Percentiles rank a stretch among this genome's conserved stretches.
Conservation (phyloP, 257 asterid species). For the Jacaranda mimosifolia region DNA sequence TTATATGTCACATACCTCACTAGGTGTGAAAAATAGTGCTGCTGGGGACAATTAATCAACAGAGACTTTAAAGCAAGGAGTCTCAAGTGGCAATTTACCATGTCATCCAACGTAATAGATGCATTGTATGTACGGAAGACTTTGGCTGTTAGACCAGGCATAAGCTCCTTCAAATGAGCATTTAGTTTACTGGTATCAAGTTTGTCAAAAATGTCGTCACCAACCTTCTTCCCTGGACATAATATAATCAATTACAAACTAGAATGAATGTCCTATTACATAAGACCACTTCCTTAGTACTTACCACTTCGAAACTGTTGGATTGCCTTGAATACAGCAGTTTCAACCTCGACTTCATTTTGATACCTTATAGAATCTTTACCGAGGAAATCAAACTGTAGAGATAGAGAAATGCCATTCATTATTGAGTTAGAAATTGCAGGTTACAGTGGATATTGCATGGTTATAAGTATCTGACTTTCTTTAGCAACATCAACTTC, state of each 20-base stretch:
- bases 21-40: neutral
- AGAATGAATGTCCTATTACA: constrained; percentile 13
- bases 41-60: neutral
- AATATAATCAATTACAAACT: constrained; percentile 20
- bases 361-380: constrained; percentile 97
- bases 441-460: neutral
- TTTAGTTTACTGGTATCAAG: constrained; percentile 96
- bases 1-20: constrained; percentile 1
- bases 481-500: constrained; percentile 28
- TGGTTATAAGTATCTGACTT: neutral
- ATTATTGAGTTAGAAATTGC: constrained; percentile 13
- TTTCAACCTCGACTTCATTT: constrained; percentile 79
- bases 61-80: constrained; percentile 23
- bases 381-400: constrained; percentile 99
- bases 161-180: constrained; percentile 93
- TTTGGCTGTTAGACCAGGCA: constrained; percentile 99
- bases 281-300: constrained; percentile 51
- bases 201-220: constrained; percentile 81
- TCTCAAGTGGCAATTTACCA: constrained; percentile 59
- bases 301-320: constrained; percentile 88
- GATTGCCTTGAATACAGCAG: constrained; percentile 87
- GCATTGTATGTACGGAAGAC: constrained; percentile 99
- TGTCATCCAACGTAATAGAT: constrained; percentile 85
- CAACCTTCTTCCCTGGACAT: constrained; percentile 76
- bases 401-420: constrained; percentile 33